A percentile compares a stretch with the other conserved stretches of the same genome.
Evolutionary conservation across 129 eudicot species (phyloP).

Genomic region (Erigeron canadensis): DNA sequence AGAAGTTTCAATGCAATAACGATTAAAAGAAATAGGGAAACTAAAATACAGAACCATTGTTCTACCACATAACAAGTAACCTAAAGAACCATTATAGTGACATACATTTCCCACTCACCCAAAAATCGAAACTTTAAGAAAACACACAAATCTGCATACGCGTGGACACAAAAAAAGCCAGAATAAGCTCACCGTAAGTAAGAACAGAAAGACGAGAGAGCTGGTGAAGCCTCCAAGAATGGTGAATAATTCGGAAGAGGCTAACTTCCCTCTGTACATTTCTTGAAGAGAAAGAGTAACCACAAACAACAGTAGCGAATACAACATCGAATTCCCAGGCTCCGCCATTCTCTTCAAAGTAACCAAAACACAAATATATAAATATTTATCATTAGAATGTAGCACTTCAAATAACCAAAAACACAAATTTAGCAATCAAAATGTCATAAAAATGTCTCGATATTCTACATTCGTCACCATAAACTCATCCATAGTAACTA

Average conservation of each 20-base stretch:
- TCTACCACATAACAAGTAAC: no score
- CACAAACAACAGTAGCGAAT: conserved; percentile 68
- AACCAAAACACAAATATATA: conserved; percentile 16
- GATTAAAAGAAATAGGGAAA: no score
- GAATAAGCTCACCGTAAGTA: conserved; percentile 60
- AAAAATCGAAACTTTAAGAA: background rate
- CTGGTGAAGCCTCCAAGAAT: conserved; percentile 97
- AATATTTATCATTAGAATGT: no score
- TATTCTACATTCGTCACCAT: no score
- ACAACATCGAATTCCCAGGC: conserved; percentile 78
- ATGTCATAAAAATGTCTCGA: no score
- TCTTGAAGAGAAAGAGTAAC: conserved; percentile 80
- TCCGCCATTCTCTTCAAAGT: conserved; percentile 60
- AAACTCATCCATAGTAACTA: no score
- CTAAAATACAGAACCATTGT: no score
- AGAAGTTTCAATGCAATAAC: no score
- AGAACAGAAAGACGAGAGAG: conserved; percentile 67
- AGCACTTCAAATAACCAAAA: background rate
- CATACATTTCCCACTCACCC: background rate
- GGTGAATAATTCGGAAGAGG: conserved; percentile 81
- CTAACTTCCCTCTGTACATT: conserved; percentile 82
- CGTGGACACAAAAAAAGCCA: background rate
- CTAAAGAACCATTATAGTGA: background rate
- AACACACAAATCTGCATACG: background rate
- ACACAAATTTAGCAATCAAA: background rate